phyloP scores from a whole-genome alignment of 805 yeast species.

The Metschnikowia cubensis region DNA sequence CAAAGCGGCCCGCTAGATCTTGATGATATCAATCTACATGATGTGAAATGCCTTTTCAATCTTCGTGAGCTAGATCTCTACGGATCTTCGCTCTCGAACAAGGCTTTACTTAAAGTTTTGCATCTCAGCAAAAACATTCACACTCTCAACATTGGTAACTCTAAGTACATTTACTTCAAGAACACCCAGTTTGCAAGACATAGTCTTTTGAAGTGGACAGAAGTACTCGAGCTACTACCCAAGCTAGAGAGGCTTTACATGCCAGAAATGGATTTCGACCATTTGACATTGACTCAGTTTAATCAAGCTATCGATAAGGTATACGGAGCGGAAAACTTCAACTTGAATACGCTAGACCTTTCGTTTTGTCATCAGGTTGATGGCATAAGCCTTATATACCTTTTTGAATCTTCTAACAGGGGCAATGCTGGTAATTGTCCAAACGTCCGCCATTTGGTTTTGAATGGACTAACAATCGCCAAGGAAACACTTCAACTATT shows the following conservation, averaged over 20 bases:
- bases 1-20: constrained; percentile 22
- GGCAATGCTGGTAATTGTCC: constrained; percentile 7
- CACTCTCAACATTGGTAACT: constrained; percentile 15
- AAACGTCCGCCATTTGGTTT: constrained; percentile 4
- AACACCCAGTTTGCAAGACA: constrained; percentile 12
- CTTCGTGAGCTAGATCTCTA: constrained; percentile 30
- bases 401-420: constrained; percentile 19
- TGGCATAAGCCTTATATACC: constrained; percentile 37
- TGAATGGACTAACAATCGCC: constrained; percentile 35
- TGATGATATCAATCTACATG: constrained; percentile 22
- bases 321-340: constrained; percentile 15
- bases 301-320: constrained; percentile 21
- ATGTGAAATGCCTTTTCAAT: constrained; percentile 22
- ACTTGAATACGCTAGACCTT: constrained; percentile 29
- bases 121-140: constrained; percentile 7
- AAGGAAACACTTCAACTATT: constrained; percentile 24
- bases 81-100: constrained; percentile 11
- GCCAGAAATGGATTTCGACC: constrained; percentile 36
- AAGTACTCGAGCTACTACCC: constrained; percentile 17
- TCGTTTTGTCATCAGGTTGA: constrained; percentile 32
- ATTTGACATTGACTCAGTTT: constrained; percentile 28
- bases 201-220: constrained; percentile 9
- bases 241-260: constrained; percentile 22
- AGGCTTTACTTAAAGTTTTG: constrained; percentile 13
- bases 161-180: constrained; percentile 10